These are phyloP conservation scores for Fusarium agapanthi DNA, from an alignment of 2,329 filamentous ascomycete genomes.

Conservation along the genomic window DNA sequence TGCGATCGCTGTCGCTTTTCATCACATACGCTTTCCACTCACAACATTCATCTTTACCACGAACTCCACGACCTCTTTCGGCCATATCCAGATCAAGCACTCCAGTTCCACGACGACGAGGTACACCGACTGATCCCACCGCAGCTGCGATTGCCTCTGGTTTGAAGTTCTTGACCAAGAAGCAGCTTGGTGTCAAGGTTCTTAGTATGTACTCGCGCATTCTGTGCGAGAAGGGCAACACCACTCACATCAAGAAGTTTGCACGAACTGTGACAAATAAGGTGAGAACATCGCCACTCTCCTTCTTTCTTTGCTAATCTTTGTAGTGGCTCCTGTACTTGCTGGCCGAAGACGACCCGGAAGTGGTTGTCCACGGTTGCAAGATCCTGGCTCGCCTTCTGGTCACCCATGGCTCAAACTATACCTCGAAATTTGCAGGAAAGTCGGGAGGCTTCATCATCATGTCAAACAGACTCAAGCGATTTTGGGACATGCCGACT, in stretches of 20 bases:
- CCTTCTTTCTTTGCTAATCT: slow-evolving; percentile 29
- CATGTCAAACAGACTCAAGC: slow-evolving; percentile 81
- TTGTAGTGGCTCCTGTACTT: slow-evolving; percentile 88
- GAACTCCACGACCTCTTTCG: slow-evolving; percentile 60
- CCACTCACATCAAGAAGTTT: slow-evolving; percentile 81
- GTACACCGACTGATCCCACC: slow-evolving; percentile 48
- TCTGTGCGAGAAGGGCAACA: slow-evolving; percentile 76
- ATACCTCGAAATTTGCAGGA: slow-evolving; percentile 82
- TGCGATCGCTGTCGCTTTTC: slow-evolving; percentile 87
- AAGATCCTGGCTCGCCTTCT: slow-evolving; percentile 87
- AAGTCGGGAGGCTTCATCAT: slow-evolving; percentile 91
- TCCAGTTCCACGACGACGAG: slow-evolving; percentile 49
- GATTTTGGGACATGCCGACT: slow-evolving; percentile 87
- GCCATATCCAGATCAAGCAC: slow-evolving; percentile 53
- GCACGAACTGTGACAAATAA: slow-evolving; percentile 95
- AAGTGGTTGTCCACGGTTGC: slow-evolving; percentile 81
- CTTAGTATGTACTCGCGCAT: slow-evolving; percentile 80
- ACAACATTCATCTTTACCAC: slow-evolving; percentile 56
- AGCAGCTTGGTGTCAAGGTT: slow-evolving; percentile 77
- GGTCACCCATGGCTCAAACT: slow-evolving; percentile 80
- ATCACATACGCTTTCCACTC: slow-evolving; percentile 90
- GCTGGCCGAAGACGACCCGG: slow-evolving; percentile 84
- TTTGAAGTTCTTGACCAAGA: slow-evolving; percentile 63
- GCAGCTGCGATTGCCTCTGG: slow-evolving; percentile 44
- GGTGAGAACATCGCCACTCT: too few species aligned